Evolutionary conservation across 345 rosid genomes (phyloP).

Genomic region (Lenwebbia sp.): DNA sequence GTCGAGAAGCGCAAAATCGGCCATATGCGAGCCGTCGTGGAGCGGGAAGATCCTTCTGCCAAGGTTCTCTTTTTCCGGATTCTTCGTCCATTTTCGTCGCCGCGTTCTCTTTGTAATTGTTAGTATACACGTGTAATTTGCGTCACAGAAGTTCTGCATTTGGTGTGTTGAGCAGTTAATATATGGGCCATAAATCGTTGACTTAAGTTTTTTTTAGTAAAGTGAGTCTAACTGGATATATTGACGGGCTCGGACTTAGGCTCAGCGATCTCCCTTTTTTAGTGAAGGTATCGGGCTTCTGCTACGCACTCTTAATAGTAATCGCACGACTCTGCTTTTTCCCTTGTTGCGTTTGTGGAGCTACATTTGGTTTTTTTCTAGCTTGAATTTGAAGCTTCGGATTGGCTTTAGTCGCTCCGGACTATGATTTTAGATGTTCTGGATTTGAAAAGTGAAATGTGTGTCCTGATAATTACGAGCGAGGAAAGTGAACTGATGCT

Average conservation of each 20-base stretch:
- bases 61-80: slow-evolving; percentile 23
- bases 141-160: no score
- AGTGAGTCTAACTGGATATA: no score
- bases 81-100: not conserved
- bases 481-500: not conserved
- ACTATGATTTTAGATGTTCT: not conserved
- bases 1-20: slow-evolving; percentile 64
- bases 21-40: slow-evolving; percentile 70
- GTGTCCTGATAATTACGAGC: not conserved
- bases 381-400: not conserved
- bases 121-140: no score
- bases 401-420: not conserved
- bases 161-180: no score
- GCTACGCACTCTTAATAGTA: no score
- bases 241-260: no score
- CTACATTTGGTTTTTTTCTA: not conserved
- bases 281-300: no score
- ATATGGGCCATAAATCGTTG: no score
- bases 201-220: no score
- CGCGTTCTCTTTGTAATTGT: not conserved
- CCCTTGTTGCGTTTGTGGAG: not conserved
- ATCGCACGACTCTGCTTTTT: not conserved
- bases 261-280: no score
- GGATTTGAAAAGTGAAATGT: not conserved
- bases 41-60: slow-evolving; percentile 63